Conservation (phyloP, 768 basidiomycete species). For the Cyclocybe aegerita region DNA sequence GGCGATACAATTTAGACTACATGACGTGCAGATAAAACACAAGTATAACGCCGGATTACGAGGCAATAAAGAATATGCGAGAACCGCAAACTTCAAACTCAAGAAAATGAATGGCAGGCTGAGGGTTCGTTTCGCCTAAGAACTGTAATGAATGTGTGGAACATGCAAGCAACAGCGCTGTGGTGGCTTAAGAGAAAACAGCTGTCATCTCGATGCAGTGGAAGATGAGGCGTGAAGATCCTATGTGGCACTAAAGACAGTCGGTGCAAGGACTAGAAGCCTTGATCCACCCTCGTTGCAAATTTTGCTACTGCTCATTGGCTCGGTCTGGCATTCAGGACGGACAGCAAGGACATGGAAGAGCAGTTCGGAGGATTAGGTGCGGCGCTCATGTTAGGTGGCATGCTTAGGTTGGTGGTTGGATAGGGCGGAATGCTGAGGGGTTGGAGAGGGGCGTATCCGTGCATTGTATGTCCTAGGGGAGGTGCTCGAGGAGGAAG, state of each 20-base stretch:
- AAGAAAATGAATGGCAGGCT: background rate
- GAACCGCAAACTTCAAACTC: background rate
- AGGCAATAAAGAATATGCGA: slow-evolving; percentile 4
- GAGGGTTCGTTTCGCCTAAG: background rate
- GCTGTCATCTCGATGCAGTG: too few species aligned
- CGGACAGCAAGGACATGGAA: slow-evolving; percentile 24
- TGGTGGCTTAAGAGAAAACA: too few species aligned
- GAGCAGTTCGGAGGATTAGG: slow-evolving; percentile 12
- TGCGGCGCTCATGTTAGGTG: slow-evolving; percentile 6
- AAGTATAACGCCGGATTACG: slow-evolving; percentile 14
- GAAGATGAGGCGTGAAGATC: slow-evolving; percentile 1
- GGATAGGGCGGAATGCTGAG: slow-evolving; percentile 14
- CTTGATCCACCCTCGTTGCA: too few species aligned
- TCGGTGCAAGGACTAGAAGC: too few species aligned
- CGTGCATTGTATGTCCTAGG: slow-evolving; percentile 1
- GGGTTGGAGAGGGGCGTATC: slow-evolving; percentile 1
- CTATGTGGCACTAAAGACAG: too few species aligned
- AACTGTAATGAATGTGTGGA: too few species aligned
- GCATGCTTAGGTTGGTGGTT: slow-evolving; percentile 7
- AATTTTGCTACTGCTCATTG: slow-evolving; percentile 1
- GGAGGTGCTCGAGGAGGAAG: slow-evolving; percentile 4
- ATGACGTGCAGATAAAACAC: slow-evolving; percentile 15
- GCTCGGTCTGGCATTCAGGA: slow-evolving; percentile 24
- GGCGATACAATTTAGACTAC: slow-evolving; percentile 19
- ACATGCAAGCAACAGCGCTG: too few species aligned